phyloP scores from a whole-genome alignment of 345 rosid genomes.

The Odontarrhena argentea region DNA sequence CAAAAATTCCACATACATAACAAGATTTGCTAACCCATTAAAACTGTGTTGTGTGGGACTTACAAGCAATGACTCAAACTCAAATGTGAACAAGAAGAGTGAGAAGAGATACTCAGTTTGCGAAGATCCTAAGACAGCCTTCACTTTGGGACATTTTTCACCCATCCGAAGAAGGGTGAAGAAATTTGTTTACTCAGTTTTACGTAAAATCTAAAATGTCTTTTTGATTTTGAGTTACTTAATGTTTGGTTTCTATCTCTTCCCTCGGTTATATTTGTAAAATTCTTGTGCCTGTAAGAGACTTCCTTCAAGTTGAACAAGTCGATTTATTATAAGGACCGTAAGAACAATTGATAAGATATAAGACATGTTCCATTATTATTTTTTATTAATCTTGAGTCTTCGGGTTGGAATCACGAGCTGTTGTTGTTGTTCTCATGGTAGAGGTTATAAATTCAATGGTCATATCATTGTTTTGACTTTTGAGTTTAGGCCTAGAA shows the following conservation, averaged over 20 bases:
- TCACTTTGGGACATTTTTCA: conserved; percentile 63
- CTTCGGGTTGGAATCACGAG: no score
- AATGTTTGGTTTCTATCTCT: background rate
- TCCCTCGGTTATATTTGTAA: conserved; percentile 15
- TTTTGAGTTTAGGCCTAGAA: no score
- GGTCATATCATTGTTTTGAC: no score
- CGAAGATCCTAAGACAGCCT: conserved; percentile 43
- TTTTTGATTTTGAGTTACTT: conserved; percentile 22
- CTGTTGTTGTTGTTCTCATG: no score
- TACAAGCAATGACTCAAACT: conserved; percentile 39
- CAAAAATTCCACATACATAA: background rate
- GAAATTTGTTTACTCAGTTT: conserved; percentile 47
- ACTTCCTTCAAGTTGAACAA: no score
- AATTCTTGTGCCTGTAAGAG: conserved; percentile 31
- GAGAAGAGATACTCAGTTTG: conserved; percentile 49
- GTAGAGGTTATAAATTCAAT: no score
- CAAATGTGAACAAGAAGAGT: conserved; percentile 47
- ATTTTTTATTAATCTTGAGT: no score
- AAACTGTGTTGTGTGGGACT: conserved; percentile 60
- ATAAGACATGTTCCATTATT: no score
- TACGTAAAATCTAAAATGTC: conserved; percentile 34
- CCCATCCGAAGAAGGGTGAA: conserved; percentile 57
- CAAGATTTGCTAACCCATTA: conserved; percentile 53
- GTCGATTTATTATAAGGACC: no score
- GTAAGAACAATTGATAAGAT: no score